Evolutionary conservation across 371 early-diverging fungal genomes (phyloP).

Genomic region (Nematocida sp.): DNA sequence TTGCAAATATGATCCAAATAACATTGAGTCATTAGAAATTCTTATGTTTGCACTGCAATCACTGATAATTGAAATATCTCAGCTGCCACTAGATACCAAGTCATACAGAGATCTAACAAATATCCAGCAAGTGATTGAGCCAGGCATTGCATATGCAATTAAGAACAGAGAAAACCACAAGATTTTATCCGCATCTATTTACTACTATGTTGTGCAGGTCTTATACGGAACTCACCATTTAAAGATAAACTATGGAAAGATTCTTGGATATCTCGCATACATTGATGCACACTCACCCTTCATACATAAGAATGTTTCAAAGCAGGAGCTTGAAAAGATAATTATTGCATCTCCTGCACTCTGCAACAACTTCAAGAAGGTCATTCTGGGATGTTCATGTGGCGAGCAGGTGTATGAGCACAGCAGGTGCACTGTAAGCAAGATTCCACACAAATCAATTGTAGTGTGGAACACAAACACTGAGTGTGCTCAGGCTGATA

Average conservation of each 20-base stretch:
- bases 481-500: background rate
- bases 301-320: background rate
- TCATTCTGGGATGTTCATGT: conserved; percentile 16
- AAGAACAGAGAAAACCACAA: conserved; percentile 1
- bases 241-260: background rate
- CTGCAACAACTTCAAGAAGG: background rate
- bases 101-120: background rate
- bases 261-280: background rate
- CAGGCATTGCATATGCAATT: conserved; percentile 26
- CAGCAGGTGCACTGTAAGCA: background rate
- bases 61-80: background rate
- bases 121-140: conserved; percentile 13
- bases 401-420: background rate
- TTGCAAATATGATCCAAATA: background rate
- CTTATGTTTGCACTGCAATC: background rate
- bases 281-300: background rate
- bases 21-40: background rate
- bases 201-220: conserved; percentile 28
- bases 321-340: background rate
- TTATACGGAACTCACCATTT: background rate
- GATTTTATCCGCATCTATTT: conserved; percentile 4
- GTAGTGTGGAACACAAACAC: background rate
- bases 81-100: background rate
- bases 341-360: conserved; percentile 1
- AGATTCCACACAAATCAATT: background rate